Evolutionary conservation across 257 asterid species (phyloP), one percentile per base, ranked within the genome.

Genomic region (Paulownia fortunei): DNA sequence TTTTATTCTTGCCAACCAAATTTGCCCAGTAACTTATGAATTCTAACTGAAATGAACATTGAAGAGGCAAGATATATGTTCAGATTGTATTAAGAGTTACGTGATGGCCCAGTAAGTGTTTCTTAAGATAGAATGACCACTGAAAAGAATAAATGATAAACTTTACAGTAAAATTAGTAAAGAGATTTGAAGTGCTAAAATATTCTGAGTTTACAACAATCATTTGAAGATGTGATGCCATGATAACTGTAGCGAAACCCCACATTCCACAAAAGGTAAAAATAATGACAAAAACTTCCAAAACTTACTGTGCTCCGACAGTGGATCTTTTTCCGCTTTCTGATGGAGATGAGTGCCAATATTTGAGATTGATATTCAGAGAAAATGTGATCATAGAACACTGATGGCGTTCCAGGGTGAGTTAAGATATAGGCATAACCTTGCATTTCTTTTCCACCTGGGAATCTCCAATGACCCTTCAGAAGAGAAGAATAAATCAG

Each of bases 401-500:
- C 96, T 15, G 99, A 83, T 1, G 99, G 99, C 3, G 98, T 93
- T 60, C 98, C 98, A 16, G 94, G 93, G 84, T 96, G 98, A 77
- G 98, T 91, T 72, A 95, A 76, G 80, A 93, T 89, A 80, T 95
- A 95, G 58, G 97, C 97, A 81, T 95, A 95, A 59, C 99, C 99
- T 88, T 91, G 97, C 96, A 92, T 90, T 85, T 95, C 99, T 84
- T 91, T 95, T 72, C 99, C 98, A 61, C 92, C 96, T 47, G 99
- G 99, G 89, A 96, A 96, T 89, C 99, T 93, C 99, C 99, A 96
- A 80, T 96, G 99, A 76, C 99, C 99, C 99, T 95, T 85, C 82
- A 85, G 64, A 84, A 52, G 32, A 73, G 60, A 70, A 67, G 73
- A 80, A 59, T 42, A 58, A 21, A 60, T 69, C 58, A 78, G 66